Conservation (phyloP, 2,329 filamentous ascomycete species). For the Phialophora chinensis region DNA sequence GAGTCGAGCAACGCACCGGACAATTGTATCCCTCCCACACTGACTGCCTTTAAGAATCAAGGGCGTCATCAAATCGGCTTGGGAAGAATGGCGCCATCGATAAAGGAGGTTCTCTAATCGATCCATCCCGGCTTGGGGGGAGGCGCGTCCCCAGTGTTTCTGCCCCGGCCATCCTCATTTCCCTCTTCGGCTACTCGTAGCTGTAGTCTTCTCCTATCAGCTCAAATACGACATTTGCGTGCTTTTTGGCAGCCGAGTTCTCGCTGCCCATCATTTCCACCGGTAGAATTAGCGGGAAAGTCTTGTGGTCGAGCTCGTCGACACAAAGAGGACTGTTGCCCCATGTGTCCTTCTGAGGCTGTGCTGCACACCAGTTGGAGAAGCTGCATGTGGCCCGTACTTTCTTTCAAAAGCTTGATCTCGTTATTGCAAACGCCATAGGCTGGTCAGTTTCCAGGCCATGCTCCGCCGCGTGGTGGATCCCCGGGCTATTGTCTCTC, state of each 20-base stretch:
- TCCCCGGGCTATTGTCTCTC: neutral
- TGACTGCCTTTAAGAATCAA: neutral
- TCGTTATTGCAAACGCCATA: neutral
- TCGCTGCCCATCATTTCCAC: neutral
- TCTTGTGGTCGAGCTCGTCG: neutral
- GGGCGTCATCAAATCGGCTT: neutral
- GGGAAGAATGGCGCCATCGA: neutral
- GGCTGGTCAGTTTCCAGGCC: neutral
- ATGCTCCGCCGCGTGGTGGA: neutral
- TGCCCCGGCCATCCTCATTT: neutral
- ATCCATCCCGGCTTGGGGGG: neutral
- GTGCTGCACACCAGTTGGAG: neutral
- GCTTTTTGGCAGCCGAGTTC: neutral
- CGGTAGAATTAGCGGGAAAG: neutral
- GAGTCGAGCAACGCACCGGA: neutral
- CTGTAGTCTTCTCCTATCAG: neutral
- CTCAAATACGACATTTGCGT: neutral
- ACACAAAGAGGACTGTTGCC: neutral
- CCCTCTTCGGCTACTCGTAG: neutral
- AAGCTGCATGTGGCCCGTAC: conserved; percentile 4
- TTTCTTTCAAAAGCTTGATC: neutral
- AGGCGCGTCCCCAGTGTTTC: neutral
- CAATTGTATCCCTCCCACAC: neutral
- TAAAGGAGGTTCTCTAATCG: conserved; percentile 3
- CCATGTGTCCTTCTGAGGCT: neutral